These are phyloP conservation scores for Platanthera guangdongensis DNA, from an alignment of 106 monocot species.

Conservation along the genomic window DNA sequence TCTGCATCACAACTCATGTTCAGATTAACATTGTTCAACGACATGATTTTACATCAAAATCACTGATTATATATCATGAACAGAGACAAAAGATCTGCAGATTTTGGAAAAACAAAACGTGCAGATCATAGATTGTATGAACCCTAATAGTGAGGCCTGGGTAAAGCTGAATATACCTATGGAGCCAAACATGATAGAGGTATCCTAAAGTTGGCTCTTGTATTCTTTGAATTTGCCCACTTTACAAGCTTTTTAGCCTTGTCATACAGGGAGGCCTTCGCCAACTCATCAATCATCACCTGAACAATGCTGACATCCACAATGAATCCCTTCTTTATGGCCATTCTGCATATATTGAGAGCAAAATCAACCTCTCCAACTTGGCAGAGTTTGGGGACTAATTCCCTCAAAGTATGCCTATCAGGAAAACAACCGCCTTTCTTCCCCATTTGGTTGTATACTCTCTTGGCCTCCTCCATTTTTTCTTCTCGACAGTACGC, in stretches of 20 bases:
- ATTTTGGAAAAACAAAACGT: not conserved
- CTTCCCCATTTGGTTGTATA: constrained; percentile 26
- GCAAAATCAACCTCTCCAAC: constrained; percentile 4
- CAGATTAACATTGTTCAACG: not conserved
- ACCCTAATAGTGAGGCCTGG: not conserved
- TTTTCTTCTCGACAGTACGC: constrained; percentile 48
- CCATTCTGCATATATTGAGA: not conserved
- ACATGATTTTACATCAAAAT: not conserved
- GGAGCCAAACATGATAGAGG: constrained; percentile 3
- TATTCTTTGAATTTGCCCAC: not conserved
- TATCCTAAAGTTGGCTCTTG: not conserved
- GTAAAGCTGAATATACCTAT: not conserved
- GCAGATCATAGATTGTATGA: not conserved
- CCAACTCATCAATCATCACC: constrained; percentile 8
- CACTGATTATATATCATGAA: not conserved
- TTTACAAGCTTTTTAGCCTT: constrained; percentile 9
- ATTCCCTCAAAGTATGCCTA: constrained; percentile 5
- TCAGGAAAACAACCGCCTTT: constrained; percentile 4
- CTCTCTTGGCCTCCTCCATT: constrained; percentile 44
- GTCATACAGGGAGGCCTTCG: not conserved
- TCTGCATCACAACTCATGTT: not conserved
- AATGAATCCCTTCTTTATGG: not conserved
- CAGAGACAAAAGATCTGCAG: not conserved
- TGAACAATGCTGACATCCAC: constrained; percentile 5
- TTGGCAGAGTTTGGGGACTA: constrained; percentile 4